Conservation (phyloP, 129 eudicot species). For the Flaveria trinervia region DNA sequence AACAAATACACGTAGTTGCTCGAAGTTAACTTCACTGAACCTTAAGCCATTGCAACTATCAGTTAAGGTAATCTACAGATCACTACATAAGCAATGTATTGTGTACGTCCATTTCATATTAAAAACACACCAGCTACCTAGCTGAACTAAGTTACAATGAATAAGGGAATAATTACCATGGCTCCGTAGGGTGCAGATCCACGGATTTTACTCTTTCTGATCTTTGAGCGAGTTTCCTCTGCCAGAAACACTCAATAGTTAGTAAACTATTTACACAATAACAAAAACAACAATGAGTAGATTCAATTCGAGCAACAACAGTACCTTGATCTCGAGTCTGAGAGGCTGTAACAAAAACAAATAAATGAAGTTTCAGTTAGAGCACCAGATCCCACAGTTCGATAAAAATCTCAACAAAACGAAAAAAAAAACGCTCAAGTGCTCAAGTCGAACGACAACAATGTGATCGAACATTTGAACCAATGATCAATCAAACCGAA, state of each 20-base stretch:
- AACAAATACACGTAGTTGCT: constrained; percentile 1
- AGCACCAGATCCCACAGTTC: constrained; percentile 42
- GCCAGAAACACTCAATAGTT: constrained; percentile 38
- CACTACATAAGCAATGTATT: neutral
- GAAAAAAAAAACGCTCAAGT: no score
- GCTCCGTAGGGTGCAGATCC: constrained; percentile 93
- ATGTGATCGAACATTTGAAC: constrained; percentile 23
- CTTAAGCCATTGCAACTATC: neutral
- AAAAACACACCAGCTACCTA: neutral
- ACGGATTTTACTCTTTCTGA: constrained; percentile 89
- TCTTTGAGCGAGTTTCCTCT: constrained; percentile 87
- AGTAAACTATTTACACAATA: constrained; percentile 25
- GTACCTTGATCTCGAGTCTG: constrained; percentile 91
- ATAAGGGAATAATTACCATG: constrained; percentile 55
- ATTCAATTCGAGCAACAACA: constrained; percentile 5
- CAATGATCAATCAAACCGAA: constrained; percentile 22
- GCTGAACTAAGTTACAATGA: neutral
- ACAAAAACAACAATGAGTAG: constrained; percentile 10
- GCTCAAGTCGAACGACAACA: neutral
- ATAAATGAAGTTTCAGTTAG: constrained; percentile 32
- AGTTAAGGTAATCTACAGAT: neutral
- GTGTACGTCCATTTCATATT: neutral
- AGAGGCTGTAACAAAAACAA: constrained; percentile 64
- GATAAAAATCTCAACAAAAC: constrained; percentile 1
- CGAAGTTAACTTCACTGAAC: neutral